Conservation (phyloP, 2,329 filamentous ascomycete species). For the Arthrobotrys pseudoclavata region DNA sequence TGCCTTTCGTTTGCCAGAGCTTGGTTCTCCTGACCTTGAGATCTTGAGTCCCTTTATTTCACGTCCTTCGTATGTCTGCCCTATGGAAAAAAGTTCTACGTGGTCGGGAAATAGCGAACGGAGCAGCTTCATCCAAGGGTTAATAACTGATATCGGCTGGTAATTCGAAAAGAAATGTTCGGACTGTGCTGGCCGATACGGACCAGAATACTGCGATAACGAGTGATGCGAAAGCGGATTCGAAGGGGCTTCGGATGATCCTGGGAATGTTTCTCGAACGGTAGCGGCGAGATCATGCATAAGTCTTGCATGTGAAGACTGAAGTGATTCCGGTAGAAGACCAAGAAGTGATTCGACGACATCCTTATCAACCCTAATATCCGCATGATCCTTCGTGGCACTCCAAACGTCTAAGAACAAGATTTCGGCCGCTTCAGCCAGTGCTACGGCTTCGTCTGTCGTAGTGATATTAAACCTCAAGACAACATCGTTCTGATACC, state of each 20-base stretch:
- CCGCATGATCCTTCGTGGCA: slow-evolving; percentile 83
- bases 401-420: slow-evolving; percentile 93
- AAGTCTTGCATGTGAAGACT: slow-evolving; percentile 78
- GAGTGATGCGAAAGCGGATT: slow-evolving; percentile 63
- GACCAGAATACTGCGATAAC: slow-evolving; percentile 47
- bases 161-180: slow-evolving; percentile 89
- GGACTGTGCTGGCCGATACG: slow-evolving; percentile 64
- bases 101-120: slow-evolving; percentile 90
- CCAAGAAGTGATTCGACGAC: slow-evolving; percentile 83
- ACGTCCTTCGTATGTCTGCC: slow-evolving; percentile 87
- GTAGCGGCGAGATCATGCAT: slow-evolving; percentile 84
- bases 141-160: slow-evolving; percentile 85
- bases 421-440: slow-evolving; percentile 79
- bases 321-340: slow-evolving; percentile 81
- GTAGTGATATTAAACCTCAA: slow-evolving; percentile 85
- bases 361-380: slow-evolving; percentile 82
- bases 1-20: slow-evolving; percentile 73
- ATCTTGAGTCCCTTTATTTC: slow-evolving; percentile 86
- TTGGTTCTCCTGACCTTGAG: slow-evolving; percentile 64
- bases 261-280: slow-evolving; percentile 81
- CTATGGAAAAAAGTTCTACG: slow-evolving; percentile 80
- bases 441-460: slow-evolving; percentile 76
- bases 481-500: slow-evolving; percentile 86
- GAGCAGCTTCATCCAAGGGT: slow-evolving; percentile 92
- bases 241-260: slow-evolving; percentile 61